Base-by-base conservation (phyloP, 73 alveolate genomes). In the Tetrahymena malaccensis region DNA sequence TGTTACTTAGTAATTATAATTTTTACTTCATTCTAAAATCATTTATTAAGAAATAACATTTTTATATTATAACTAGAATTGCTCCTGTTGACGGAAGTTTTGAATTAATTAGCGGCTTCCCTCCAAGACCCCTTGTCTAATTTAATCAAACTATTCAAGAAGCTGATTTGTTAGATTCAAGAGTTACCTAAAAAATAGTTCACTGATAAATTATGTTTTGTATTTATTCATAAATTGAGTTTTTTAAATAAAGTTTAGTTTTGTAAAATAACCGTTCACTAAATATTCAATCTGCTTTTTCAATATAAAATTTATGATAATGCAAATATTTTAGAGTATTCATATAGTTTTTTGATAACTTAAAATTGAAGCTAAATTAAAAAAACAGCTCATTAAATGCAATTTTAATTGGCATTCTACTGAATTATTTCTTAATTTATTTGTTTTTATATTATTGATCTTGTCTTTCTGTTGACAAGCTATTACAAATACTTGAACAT, bases 91-190 rank as follows among this genome's bases (percentile, higher is more conserved):
- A 96, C 35, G 98, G 98, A 9, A 94, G 95, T 70, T 97, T 96
- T 94, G 93, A 97, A 94, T 93, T 97, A 34, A 94, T 96, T 55
- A 85, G 97, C n/a, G 99, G 99, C 6, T 97, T 97, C 97, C 99
- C 99, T 34, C 99, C 99, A 11, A 97, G 95, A 93, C 98, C 99
- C 10, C 94, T 97, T 21, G 34, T 50, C 34, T 96, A 97, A 56
- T 94, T 97, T 40, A 34, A 95, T 25, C 84, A 94, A 93, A 97
- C 99, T 35, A 93, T 97, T 19, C 97, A 97, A 85, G 98, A 97
- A 43, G 99, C 99, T 33, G 99, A 98, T 38, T 95, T 97, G 13
- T 95, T 96, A 94, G 93, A 50, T 43, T 97, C 98, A 7, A 84
- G 96, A 34, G 95, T 97, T 40, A 97, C 97, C 13, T 96, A 97